Conservation (phyloP, 192 early-diverging fungal species). For the Coemansia sp. region DNA sequence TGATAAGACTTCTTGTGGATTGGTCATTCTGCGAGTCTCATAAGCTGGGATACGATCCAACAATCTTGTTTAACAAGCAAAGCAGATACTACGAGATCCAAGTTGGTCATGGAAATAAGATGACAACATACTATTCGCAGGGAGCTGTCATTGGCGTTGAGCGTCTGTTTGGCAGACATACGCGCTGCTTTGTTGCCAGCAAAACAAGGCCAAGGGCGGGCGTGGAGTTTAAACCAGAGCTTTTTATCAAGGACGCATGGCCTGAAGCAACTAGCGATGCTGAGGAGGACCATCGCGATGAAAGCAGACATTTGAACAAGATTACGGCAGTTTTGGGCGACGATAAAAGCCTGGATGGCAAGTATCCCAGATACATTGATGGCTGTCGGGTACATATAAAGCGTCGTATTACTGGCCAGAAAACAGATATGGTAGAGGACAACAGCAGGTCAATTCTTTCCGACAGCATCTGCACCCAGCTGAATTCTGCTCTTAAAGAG, state of each 20-base stretch:
- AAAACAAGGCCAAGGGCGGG: neutral
- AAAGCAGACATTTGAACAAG: neutral
- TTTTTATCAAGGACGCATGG: conserved; percentile 20
- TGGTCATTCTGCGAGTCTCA: conserved; percentile 13
- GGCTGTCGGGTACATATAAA: conserved; percentile 8
- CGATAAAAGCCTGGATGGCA: neutral
- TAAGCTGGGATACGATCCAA: conserved; percentile 17
- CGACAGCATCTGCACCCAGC: conserved; percentile 3
- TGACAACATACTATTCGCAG: neutral
- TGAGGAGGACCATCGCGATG: neutral
- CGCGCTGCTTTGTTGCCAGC: conserved; percentile 16
- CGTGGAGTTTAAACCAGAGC: neutral
- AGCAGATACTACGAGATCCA: conserved; percentile 5
- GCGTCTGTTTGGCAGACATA: conserved; percentile 16
- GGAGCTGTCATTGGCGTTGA: neutral
- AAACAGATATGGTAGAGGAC: neutral
- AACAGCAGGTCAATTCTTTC: conserved; percentile 1
- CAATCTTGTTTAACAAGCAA: conserved; percentile 3
- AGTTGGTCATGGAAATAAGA: neutral
- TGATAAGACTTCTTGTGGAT: conserved; percentile 4
- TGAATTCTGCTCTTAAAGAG: neutral
- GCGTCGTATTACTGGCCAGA: neutral
- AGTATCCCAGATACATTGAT: neutral
- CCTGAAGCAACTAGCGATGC: neutral
- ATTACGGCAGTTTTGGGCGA: conserved; percentile 3